Base-by-base conservation (phyloP, 306 rosid species). In the Sindora glabra region DNA sequence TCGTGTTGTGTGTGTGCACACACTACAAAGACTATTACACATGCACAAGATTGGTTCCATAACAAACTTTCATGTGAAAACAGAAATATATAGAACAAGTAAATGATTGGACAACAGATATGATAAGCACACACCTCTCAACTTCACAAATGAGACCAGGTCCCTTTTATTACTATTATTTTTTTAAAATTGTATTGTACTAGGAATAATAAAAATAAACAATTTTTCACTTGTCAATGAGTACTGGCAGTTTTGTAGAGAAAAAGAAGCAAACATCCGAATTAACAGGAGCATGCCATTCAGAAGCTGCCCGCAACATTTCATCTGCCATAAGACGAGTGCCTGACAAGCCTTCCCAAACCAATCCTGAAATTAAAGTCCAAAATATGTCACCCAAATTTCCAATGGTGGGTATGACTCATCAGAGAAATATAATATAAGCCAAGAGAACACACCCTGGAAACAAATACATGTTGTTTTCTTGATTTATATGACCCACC, bases 231-330 rank as follows among this genome's bases (percentile, higher is more conserved):
- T n/a, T n/a, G n/a, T n/a, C n/a, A n/a, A n/a, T 19, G 55, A 2
- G 34, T 0, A 29, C 5, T 4, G 8, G 34, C 5, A 29, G 34
- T 9, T 29, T 29, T 29, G 34, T 6, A 4, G 5, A 55, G 8
- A 60, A 44, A 49, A 54, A 34, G 48, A 21, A 48, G 41, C 8
- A 59, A 11, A 19, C 10, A 6, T 58, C 24, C 37, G 41, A 52
- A 48, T 49, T 55, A 54, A 59, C 24, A 55, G 13, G 52, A 29
- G 8, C 76, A 49, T 89, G 89, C 99, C 99, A 78, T 84, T 94
- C 97, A 68, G 99, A 25, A 65, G 97, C 99, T 47, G 99, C 99
- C 76, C 84, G 96, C 74, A 94, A 76, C 99, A 94, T 94, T 76
- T 94, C 89, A 75, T 94, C 90, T 5, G 95, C 71, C 66, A 94